Evolutionary conservation across 1,139 yeast species (phyloP), one percentile per base, ranked within the genome.

Genomic region (Sugiyamaella pinicola): DNA sequence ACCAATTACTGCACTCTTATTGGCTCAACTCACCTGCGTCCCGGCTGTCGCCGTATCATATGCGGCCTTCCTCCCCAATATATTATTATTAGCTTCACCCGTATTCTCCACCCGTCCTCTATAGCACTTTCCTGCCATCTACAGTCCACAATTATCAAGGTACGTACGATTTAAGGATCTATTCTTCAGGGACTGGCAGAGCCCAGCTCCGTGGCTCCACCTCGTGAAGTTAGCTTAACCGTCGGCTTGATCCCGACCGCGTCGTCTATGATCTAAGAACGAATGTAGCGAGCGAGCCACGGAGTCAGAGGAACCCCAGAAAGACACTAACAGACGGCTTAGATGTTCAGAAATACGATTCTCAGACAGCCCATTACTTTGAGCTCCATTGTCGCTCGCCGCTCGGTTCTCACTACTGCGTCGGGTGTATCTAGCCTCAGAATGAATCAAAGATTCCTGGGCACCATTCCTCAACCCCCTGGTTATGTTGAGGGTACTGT

Each of bases 401-500:
- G 49, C 10, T 46, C 49, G 19, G 44, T 38, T 10, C 34, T 46
- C 24, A 37, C 21, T 17, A 39, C 37, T 13, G 37, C 29, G 9
- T 22, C 34, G 9, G 38, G 42, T 3, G 38, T n/a, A 3, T 19
- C 43, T 2, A 22, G 33, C 9, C 5, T 42, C 26, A 26, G 22
- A 26, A 15, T 28, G 31, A 26, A 7, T 26, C 43, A 22, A 10
- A 24, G 44, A 18, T 46, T 24, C 26, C 58, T 77, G 79, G 62
- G 79, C 68, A 21, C 64, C 59, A 67, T 69, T 46, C 73, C 73
- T 46, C 73, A 70, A 61, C 74, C 74, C 13, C 73, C 74, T 15
- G 75, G 72, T 49, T 61, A 66, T 56, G 67, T 70, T 56, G 73
- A 72, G 9, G 96, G 95, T 15, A 80, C 85, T 19, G 91, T 87